Conservation (phyloP, 306 rosid genomes). For the Prunus armeniaca region DNA sequence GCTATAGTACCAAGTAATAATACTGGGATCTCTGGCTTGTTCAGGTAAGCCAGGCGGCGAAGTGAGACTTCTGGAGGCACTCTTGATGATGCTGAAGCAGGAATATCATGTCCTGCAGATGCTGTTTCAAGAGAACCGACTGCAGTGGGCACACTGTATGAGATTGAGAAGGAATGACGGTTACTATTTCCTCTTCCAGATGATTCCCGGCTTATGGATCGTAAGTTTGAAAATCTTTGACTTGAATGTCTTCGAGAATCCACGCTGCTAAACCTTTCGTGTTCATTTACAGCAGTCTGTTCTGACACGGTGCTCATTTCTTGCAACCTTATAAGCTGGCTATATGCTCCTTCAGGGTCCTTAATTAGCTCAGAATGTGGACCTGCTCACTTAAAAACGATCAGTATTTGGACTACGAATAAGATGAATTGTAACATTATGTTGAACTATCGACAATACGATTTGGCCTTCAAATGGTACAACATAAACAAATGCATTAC, state of each 20-base stretch:
- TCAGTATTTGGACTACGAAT: not conserved
- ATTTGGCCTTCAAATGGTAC: not conserved
- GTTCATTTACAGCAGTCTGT: not conserved
- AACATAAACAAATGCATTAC: conserved; percentile 24
- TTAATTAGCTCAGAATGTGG: conserved; percentile 52
- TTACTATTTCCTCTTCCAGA: conserved; percentile 48
- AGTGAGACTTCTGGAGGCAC: conserved; percentile 41
- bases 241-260: not conserved
- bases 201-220: conserved; percentile 55
- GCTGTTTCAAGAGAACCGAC: conserved; percentile 28
- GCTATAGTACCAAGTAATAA: conserved; percentile 56
- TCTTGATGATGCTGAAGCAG: conserved; percentile 21
- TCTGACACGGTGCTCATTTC: conserved; percentile 28
- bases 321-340: conserved; percentile 61
- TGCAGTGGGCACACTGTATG: conserved; percentile 37
- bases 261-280: not conserved
- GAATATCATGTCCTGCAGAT: conserved; percentile 23
- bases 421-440: not conserved
- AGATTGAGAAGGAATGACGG: conserved; percentile 43
- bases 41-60: conserved; percentile 57
- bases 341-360: conserved; percentile 62
- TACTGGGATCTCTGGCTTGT: conserved; percentile 71
- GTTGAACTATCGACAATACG: not conserved
- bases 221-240: conserved; percentile 19
- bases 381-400: conserved; percentile 35